phyloP scores from a whole-genome alignment of 257 asterid genomes.

The Ilex aquifolium region DNA sequence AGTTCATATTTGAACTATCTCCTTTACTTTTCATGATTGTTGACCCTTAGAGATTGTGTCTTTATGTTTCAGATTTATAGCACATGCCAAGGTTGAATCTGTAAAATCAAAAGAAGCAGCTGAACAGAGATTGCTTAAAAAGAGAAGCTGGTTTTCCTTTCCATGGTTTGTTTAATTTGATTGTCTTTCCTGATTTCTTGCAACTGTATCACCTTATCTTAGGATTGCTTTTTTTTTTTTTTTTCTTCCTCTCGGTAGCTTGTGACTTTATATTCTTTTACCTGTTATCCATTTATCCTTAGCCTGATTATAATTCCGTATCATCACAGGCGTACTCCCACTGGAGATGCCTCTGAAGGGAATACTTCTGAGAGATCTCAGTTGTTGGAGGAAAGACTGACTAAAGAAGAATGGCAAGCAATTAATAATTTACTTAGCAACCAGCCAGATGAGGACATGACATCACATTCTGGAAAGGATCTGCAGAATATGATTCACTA shows the following conservation, averaged over 20 bases:
- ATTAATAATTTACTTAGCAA: conserved; percentile 84
- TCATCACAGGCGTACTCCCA: conserved; percentile 58
- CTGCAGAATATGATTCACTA: conserved; percentile 67
- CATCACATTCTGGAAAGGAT: conserved; percentile 59
- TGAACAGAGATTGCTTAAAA: conserved; percentile 63
- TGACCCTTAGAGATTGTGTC: not conserved
- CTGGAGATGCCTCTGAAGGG: conserved; percentile 48
- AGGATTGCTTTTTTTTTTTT: conserved; percentile 6
- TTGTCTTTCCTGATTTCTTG: conserved; percentile 3
- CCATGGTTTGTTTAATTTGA: conserved; percentile 60
- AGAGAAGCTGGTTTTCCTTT: conserved; percentile 84
- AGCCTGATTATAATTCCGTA: conserved; percentile 8
- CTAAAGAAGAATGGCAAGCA: conserved; percentile 98
- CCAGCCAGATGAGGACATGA: conserved; percentile 89
- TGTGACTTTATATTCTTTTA: conserved; percentile 4
- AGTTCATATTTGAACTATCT: not conserved
- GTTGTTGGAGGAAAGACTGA: conserved; percentile 68
- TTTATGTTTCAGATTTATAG: conserved; percentile 70
- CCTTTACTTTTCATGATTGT: not conserved
- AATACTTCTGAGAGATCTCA: conserved; percentile 52
- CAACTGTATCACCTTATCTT: not conserved
- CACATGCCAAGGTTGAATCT: conserved; percentile 93
- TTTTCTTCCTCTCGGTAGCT: not conserved
- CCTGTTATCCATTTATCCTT: conserved; percentile 7
- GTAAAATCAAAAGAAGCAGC: conserved; percentile 97